Percentiles rank a stretch among this genome's conserved stretches.
Evolutionary conservation across 805 yeast species (phyloP).

Genomic region (Saccharomycopsis javanensis): DNA sequence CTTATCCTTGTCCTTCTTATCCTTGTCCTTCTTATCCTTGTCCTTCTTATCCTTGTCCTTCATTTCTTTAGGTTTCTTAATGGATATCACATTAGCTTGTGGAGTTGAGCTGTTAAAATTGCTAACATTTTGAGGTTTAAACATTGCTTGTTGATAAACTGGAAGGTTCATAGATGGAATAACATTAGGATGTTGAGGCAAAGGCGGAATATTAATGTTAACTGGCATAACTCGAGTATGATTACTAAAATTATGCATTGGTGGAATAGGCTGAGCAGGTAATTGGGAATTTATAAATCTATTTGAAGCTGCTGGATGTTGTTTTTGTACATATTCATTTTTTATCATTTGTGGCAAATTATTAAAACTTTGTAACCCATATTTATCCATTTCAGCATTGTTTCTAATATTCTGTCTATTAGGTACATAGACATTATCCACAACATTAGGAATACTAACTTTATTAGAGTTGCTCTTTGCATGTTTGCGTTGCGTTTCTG

Average conservation of each 20-base stretch:
- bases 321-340: neutral
- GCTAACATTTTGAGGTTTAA: neutral
- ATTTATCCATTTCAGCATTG: neutral
- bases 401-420: neutral
- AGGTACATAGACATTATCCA: neutral
- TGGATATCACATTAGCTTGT: neutral
- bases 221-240: neutral
- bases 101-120: neutral
- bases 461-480: neutral
- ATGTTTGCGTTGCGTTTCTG: neutral
- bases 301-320: neutral
- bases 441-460: neutral
- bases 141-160: neutral
- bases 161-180: neutral
- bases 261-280: neutral
- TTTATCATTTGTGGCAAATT: neutral
- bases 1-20: neutral
- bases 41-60: neutral
- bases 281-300: neutral
- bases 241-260: neutral
- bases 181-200: neutral
- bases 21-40: neutral
- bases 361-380: neutral
- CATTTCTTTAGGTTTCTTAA: neutral
- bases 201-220: neutral